These are phyloP conservation scores for Boletus reticuloceps DNA, from an alignment of 768 basidiomycete genomes.

Conservation along the genomic window DNA sequence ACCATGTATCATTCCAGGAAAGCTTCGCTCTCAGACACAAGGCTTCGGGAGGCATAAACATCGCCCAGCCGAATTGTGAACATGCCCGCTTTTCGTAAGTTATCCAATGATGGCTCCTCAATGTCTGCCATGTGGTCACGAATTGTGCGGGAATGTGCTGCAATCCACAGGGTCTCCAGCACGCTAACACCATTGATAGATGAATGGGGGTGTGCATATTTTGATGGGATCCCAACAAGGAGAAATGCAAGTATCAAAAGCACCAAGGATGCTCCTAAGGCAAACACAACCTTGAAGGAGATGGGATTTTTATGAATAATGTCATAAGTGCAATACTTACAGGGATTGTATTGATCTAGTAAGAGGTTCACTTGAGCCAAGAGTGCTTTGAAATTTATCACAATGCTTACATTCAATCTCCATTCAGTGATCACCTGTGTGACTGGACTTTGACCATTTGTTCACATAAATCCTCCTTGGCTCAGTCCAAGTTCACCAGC, in stretches of 20 bases:
- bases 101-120: not conserved
- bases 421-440: too few relatives aligned
- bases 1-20: not conserved
- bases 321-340: too few relatives aligned
- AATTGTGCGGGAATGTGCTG: not conserved
- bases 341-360: too few relatives aligned
- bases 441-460: too few relatives aligned
- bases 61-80: not conserved
- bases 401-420: too few relatives aligned
- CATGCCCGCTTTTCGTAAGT: not conserved
- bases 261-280: not conserved
- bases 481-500: too few relatives aligned
- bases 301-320: too few relatives aligned
- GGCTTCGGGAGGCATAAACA: not conserved
- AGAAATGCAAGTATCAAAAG: not conserved
- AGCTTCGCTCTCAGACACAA: not conserved
- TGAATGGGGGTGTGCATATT: not conserved
- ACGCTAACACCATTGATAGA: not conserved
- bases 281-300: too few relatives aligned
- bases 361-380: too few relatives aligned
- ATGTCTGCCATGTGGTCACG: not conserved
- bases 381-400: too few relatives aligned
- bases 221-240: not conserved
- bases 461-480: too few relatives aligned
- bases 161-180: not conserved